Conservation (phyloP, 257 asterid species). For the Linaria vulgaris region DNA sequence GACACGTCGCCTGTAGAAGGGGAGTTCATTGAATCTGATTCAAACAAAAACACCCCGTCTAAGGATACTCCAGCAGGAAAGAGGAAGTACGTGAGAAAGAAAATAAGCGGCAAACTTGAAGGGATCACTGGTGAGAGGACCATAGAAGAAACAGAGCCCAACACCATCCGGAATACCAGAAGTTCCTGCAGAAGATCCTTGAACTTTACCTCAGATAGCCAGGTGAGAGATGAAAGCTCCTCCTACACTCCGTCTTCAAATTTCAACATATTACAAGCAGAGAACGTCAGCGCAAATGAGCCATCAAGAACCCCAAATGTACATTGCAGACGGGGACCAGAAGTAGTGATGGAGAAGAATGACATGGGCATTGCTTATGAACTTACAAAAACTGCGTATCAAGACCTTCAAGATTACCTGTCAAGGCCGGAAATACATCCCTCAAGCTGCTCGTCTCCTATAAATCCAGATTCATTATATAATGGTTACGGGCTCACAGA, state of each 20-base stretch:
- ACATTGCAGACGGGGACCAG: conserved; percentile 28
- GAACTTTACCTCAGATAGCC: conserved; percentile 47
- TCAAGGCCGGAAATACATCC: conserved; percentile 32
- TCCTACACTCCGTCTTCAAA: conserved; percentile 28
- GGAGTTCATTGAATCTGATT: conserved; percentile 30
- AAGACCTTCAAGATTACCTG: conserved; percentile 27
- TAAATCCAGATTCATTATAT: conserved; percentile 31
- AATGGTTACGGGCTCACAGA: conserved; percentile 28
- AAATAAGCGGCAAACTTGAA: conserved; percentile 34
- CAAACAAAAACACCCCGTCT: conserved; percentile 31
- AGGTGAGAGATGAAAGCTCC: conserved; percentile 40
- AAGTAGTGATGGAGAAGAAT: conserved; percentile 31
- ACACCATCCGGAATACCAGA: conserved; percentile 31
- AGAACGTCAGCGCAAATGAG: conserved; percentile 27
- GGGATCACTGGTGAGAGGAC: conserved; percentile 38
- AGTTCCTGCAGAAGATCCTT: conserved; percentile 66
- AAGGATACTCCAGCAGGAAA: conserved; percentile 32
- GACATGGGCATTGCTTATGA: conserved; percentile 32
- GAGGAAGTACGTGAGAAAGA: conserved; percentile 41
- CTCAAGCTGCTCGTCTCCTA: conserved; percentile 28
- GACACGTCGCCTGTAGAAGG: conserved; percentile 33
- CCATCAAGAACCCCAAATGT: conserved; percentile 29
- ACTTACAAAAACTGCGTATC: conserved; percentile 25
- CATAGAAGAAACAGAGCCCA: conserved; percentile 26
- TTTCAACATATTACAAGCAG: conserved; percentile 25